Conservation (phyloP, 1,284 basidiomycete species). For the Rhodotorula sp. region DNA sequence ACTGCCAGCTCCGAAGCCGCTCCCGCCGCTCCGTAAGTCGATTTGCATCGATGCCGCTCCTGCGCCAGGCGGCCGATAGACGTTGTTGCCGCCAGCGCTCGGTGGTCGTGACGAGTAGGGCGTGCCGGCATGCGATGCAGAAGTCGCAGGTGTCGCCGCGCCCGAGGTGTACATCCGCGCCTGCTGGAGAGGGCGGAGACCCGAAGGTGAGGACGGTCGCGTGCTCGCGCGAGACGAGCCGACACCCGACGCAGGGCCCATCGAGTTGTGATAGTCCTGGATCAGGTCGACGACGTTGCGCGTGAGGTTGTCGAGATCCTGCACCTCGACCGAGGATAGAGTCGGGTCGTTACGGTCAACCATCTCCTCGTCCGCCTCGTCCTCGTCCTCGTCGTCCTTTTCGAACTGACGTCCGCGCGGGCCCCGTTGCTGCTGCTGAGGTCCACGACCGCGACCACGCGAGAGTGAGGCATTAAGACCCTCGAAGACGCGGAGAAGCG, state of each 20-base stretch:
- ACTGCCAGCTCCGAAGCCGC: no score
- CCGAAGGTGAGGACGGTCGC: background rate
- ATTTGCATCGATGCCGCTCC: no score
- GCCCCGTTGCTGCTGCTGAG: background rate
- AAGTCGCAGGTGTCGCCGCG: background rate
- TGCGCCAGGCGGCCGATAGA: no score
- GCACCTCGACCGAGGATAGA: conserved; percentile 30
- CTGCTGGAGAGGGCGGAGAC: background rate
- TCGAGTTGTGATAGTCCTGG: conserved; percentile 16
- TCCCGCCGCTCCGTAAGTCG: no score
- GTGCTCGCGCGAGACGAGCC: background rate
- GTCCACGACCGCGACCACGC: conserved; percentile 1
- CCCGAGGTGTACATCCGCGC: no score
- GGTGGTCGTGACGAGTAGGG: background rate
- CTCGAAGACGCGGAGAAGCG: conserved; percentile 88
- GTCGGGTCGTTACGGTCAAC: conserved; percentile 28
- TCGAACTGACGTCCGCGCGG: conserved; percentile 25
- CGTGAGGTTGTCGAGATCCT: conserved; percentile 38
- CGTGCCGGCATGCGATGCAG: background rate
- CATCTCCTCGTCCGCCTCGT: conserved; percentile 31
- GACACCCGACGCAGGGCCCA: background rate
- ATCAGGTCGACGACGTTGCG: conserved; percentile 35
- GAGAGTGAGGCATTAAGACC: conserved; percentile 57
- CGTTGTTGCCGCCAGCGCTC: background rate
- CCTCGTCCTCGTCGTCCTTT: conserved; percentile 37